These are phyloP conservation scores for Talaromyces sp. DNA, from an alignment of 2,329 filamentous ascomycete species.

Conservation along the genomic window DNA sequence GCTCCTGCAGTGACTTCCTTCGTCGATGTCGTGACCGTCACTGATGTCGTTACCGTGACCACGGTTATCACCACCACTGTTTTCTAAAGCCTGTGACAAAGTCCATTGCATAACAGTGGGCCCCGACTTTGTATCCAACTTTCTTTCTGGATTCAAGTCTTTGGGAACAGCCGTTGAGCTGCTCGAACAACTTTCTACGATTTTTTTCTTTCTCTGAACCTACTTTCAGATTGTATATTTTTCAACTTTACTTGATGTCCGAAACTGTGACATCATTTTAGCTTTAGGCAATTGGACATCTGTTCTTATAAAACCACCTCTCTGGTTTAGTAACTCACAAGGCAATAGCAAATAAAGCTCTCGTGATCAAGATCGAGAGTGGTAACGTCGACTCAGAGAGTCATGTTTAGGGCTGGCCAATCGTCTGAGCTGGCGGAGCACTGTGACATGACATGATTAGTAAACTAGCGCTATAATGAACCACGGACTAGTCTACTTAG, in stretches of 20 bases:
- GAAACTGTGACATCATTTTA: not conserved
- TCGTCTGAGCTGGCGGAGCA: not conserved
- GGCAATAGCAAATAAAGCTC: not conserved
- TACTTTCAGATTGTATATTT: not conserved
- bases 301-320: not conserved
- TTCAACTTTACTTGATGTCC: not conserved
- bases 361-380: not conserved
- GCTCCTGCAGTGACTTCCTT: not conserved
- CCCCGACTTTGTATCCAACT: not conserved
- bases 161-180: not conserved
- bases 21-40: not conserved
- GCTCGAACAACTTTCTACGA: not conserved
- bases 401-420: constrained; percentile 11
- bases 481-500: no score
- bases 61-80: not conserved
- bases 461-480: no score
- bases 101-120: not conserved
- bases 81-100: not conserved
- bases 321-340: no score
- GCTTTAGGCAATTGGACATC: not conserved
- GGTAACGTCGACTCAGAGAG: constrained; percentile 14
- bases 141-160: not conserved
- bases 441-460: no score
- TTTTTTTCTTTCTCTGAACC: not conserved
- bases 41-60: not conserved